These are phyloP conservation scores for Persicaria tinctoria DNA, from an alignment of 148 eudicot species.

Conservation along the genomic window DNA sequence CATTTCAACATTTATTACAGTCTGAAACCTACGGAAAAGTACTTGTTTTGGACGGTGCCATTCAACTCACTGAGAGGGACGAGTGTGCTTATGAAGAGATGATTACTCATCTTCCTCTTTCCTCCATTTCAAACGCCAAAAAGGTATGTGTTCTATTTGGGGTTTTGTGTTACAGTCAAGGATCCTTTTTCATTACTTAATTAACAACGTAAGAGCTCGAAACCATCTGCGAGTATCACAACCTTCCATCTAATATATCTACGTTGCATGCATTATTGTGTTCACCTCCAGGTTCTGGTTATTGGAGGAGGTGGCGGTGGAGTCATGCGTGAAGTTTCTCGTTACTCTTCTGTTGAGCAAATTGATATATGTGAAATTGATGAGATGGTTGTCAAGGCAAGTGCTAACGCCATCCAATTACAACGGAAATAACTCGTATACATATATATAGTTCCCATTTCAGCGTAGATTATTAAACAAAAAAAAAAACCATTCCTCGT, in stretches of 20 bases:
- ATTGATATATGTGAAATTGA: slow-evolving; percentile 96
- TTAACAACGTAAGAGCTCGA: no score
- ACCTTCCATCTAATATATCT: no score
- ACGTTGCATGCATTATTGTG: no score
- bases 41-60: slow-evolving; percentile 90
- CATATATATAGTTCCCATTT: background rate
- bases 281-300: slow-evolving; percentile 62
- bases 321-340: slow-evolving; percentile 89
- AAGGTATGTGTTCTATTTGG: slow-evolving; percentile 35
- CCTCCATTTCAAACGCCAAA: slow-evolving; percentile 86
- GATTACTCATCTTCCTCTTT: slow-evolving; percentile 90
- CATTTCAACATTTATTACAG: slow-evolving; percentile 21
- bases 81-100: slow-evolving; percentile 98
- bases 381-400: slow-evolving; percentile 92
- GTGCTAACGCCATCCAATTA: slow-evolving; percentile 13
- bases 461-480: background rate
- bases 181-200: no score
- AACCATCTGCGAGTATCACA: no score
- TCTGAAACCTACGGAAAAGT: slow-evolving; percentile 90
- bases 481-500: background rate
- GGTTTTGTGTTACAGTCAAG: no score
- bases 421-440: background rate
- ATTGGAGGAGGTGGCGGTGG: slow-evolving; percentile 99
- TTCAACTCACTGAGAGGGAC: slow-evolving; percentile 96
- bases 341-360: slow-evolving; percentile 78